Conservation (phyloP, 768 basidiomycete species). For the Lactifluus volemus region DNA sequence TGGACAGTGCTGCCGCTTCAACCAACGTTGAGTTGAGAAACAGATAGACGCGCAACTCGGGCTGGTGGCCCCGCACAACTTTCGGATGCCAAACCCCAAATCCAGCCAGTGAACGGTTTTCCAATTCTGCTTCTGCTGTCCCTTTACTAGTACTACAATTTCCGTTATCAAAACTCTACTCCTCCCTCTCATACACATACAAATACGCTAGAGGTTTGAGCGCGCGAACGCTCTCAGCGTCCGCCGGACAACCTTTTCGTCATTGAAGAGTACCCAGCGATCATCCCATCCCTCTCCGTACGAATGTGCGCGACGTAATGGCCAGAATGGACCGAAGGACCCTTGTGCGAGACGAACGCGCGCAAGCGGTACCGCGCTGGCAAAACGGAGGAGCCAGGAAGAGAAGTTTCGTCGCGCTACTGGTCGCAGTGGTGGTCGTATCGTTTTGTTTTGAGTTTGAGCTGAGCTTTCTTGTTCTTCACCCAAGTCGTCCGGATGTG, state of each 20-base stretch:
- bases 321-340: slow-evolving; percentile 89
- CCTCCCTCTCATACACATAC: slow-evolving; percentile 74
- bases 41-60: no score
- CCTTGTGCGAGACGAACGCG: slow-evolving; percentile 96
- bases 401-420: background rate
- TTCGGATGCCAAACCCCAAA: no score
- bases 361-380: slow-evolving; percentile 78
- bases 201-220: slow-evolving; percentile 85
- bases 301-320: slow-evolving; percentile 85
- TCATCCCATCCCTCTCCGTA: slow-evolving; percentile 33
- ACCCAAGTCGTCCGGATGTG: slow-evolving; percentile 80
- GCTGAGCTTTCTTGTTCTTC: slow-evolving; percentile 33
- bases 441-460: no score
- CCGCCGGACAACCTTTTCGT: slow-evolving; percentile 94
- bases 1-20: no score
- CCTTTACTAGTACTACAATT: no score
- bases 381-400: slow-evolving; percentile 39
- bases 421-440: no score
- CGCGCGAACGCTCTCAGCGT: slow-evolving; percentile 68
- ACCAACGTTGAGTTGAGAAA: no score
- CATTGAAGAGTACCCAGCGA: slow-evolving; percentile 93
- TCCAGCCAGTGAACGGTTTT: no score
- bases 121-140: no score
- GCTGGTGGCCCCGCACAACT: no score
- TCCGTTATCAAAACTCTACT: background rate